Evolutionary conservation across 441 rosid genomes (phyloP).

Genomic region (Erysimum pusillum): DNA sequence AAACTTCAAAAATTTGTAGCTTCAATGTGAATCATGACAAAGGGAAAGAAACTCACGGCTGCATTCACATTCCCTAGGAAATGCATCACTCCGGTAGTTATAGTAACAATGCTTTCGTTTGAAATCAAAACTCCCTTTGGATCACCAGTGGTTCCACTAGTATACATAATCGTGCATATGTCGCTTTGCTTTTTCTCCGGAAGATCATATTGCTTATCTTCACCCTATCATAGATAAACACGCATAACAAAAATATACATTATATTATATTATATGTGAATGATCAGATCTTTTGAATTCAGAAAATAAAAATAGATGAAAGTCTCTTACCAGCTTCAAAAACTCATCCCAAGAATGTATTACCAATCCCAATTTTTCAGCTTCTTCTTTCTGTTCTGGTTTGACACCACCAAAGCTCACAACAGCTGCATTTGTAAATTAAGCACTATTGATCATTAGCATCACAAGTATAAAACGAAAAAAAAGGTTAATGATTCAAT

Average conservation of each 20-base stretch:
- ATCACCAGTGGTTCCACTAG: conserved; percentile 98
- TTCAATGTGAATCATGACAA: conserved; percentile 7
- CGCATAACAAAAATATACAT: background rate
- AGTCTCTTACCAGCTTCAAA: conserved; percentile 64
- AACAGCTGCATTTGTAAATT: conserved; percentile 64
- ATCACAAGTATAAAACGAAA: conserved; percentile 6
- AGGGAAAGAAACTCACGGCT: conserved; percentile 52
- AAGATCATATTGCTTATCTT: conserved; percentile 69
- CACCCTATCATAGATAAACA: conserved; percentile 59
- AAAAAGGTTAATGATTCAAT: conserved; percentile 20
- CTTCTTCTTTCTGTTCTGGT: conserved; percentile 72
- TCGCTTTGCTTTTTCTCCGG: conserved; percentile 74
- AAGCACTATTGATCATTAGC: conserved; percentile 24
- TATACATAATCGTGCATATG: conserved; percentile 96
- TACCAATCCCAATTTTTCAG: conserved; percentile 65
- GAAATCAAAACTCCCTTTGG: conserved; percentile 99
- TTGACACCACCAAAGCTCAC: conserved; percentile 91
- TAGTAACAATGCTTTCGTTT: conserved; percentile 81
- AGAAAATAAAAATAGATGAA: conserved; percentile 1
- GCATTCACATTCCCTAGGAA: conserved; percentile 73
- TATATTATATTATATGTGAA: background rate
- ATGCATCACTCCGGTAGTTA: conserved; percentile 74
- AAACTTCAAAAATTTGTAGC: too few relatives aligned
- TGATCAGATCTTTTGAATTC: background rate
- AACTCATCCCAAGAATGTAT: conserved; percentile 90